Evolutionary conservation across 495 filamentous ascomycete species (phyloP).

Genomic region (Lindgomyces ingoldianus): DNA sequence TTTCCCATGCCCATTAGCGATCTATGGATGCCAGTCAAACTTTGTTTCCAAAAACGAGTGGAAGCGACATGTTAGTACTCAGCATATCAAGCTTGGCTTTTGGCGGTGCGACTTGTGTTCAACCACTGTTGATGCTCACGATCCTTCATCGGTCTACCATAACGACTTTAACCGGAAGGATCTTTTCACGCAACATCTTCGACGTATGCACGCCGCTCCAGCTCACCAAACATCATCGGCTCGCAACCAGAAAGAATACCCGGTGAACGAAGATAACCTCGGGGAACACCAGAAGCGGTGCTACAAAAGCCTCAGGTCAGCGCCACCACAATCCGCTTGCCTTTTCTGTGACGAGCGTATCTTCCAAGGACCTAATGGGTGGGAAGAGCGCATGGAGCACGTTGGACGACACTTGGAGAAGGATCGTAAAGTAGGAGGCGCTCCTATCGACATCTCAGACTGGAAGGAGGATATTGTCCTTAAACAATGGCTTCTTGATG

Average conservation of each 20-base stretch:
- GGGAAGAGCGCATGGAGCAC: conserved; percentile 90
- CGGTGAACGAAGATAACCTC: conserved; percentile 37
- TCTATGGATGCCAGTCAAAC: conserved; percentile 79
- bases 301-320: conserved; percentile 57
- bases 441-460: conserved; percentile 40
- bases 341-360: conserved; percentile 59
- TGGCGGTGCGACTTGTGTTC: conserved; percentile 75
- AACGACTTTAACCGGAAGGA: conserved; percentile 92
- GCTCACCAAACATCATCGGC: neutral
- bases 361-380: conserved; percentile 66
- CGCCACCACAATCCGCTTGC: conserved; percentile 66
- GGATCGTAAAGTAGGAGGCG: conserved; percentile 39
- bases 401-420: conserved; percentile 79
- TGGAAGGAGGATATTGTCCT: conserved; percentile 52
- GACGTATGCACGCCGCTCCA: conserved; percentile 76
- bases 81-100: conserved; percentile 77
- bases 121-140: conserved; percentile 52
- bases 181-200: conserved; percentile 87
- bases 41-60: conserved; percentile 96
- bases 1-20: conserved; percentile 78
- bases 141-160: conserved; percentile 38
- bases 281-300: conserved; percentile 59
- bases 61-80: conserved; percentile 84
- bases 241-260: conserved; percentile 7
- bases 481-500: conserved; percentile 54